Base-by-base conservation (phyloP, 169 alveolate genomes). In the Cystoisospora suis region DNA sequence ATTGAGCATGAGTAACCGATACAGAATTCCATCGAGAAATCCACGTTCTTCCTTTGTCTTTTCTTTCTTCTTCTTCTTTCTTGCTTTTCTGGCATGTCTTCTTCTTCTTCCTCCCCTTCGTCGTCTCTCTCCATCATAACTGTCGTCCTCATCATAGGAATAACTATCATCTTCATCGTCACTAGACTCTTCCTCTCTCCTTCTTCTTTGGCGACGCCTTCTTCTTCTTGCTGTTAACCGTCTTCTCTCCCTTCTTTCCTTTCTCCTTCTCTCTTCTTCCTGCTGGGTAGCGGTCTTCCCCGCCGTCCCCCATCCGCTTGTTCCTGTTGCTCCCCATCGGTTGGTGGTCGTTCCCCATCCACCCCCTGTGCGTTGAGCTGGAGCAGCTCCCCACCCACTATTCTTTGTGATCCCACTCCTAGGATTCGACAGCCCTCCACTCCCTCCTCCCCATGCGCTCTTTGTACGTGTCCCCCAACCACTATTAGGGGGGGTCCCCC, bases 1-100 rank as follows among this genome's bases (percentile, higher is more conserved):
- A 72, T 34, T 72, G 58, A 72, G 36, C 83, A 72, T 72, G 56
- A 72, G 83, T 36, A 72, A 2, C 9, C 83, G 47, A 27, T 36
- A 72, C 34, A 72, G 56, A 29, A 72, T 56, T 3, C 83, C 83
- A 29, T 72, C 83, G 32, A 72, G 58, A 36, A 72, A 72, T 4
- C 53, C 32, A 12, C 45, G 6, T 36, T 72, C 83, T 9, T 2
- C 53, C 3, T 9, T 36, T 27, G n/a, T 44, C 0, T 65, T 65
- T 17, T n/a, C 40, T 17, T 20, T n/a, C 20, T 20, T 20, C 61
- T 49, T 49, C 0, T 65, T 65, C 42, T n/a, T n/a, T 17, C 44
- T n/a, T 49, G n/a, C 61, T 20, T 49, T 49, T 20, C 20, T 49
- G 61, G 61, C 61, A 20, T 49, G 61, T 49, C 61, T 9, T 27